Evolutionary conservation across 2,329 filamentous ascomycete genomes (phyloP), one percentile per base, ranked within the genome.

Genomic region (Fusarium mexicanum): DNA sequence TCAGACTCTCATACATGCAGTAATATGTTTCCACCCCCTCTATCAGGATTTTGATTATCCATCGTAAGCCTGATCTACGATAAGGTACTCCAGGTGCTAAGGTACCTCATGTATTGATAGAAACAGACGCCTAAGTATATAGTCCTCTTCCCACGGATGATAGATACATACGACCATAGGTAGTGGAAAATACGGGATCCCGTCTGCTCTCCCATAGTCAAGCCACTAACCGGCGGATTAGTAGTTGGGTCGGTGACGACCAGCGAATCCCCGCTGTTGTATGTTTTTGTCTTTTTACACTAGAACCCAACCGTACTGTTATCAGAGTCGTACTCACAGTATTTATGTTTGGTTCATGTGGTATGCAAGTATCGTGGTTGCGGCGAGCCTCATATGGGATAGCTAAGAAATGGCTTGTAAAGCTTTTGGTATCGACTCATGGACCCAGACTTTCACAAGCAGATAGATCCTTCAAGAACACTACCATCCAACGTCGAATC

Each of bases 131-230:
- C 11, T 55, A n/a, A 4, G 26, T 3, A 7, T n/a, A 58, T 58
- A n/a, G 0, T 24, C 8, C 7, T 13, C 29, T 26, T 37, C 11
- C 29, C 8, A 6, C 2, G 1, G 6, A 1, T 0, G 1, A 1
- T 1, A 47, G 14, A 10, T 35, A 61, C 47, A 61, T 54, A 61
- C 58, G 58, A 54, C 37, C 47, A 61, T 26, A 61, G 47, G 59
- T 61, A 61, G 59, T 54, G 58, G 47, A 54, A 61, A 61, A 61
- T 61, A 61, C 58, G 46, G 58, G 58, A 61, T 61, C 58, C 46
- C 44, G 58, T 61, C 58, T 46, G 43, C 33, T 59, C 41, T 48
- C 41, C 41, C 55, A 35, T 59, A 59, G 55, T 59, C 55, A 59
- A 59, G 40, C 55, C 55, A 59, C 55, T 59, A 59, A 58, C 55